phyloP scores from a whole-genome alignment of 768 basidiomycete species.

The Lentinula edodes region DNA sequence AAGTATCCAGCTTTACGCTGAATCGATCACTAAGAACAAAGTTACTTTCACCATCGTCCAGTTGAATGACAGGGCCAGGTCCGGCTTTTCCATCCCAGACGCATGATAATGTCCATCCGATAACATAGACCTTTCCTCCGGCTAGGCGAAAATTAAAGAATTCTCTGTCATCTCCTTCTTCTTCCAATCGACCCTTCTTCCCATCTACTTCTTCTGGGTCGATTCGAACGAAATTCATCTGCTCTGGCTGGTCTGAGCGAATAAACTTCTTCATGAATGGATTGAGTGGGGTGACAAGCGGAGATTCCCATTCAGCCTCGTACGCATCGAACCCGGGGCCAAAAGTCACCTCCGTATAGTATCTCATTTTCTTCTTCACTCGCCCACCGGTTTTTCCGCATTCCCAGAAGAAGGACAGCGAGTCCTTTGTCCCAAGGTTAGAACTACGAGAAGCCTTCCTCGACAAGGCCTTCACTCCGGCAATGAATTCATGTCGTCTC shows the following conservation, averaged over 20 bases:
- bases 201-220: not conserved
- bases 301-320: constrained; percentile 15
- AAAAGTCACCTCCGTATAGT: constrained; percentile 12
- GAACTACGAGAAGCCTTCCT: constrained; percentile 6
- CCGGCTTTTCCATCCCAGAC: constrained; percentile 12
- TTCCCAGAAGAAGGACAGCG: constrained; percentile 10
- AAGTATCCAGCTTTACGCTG: constrained; percentile 11
- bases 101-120: constrained; percentile 15
- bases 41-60: constrained; percentile 10
- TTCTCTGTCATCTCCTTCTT: not conserved
- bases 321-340: constrained; percentile 10
- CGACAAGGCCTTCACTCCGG: constrained; percentile 8
- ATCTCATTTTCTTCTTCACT: constrained; percentile 9
- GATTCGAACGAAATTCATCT: constrained; percentile 9
- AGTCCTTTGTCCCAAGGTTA: not conserved
- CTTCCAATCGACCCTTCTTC: not conserved
- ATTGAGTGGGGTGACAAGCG: constrained; percentile 7
- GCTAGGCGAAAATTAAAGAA: constrained; percentile 9
- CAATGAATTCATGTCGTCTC: constrained; percentile 13
- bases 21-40: constrained; percentile 12
- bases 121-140: constrained; percentile 11
- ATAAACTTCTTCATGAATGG: constrained; percentile 6
- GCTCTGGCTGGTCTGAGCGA: constrained; percentile 1
- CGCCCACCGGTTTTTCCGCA: constrained; percentile 11
- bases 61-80: constrained; percentile 11